Base-by-base conservation (phyloP, 2,329 filamentous ascomycete species). In the Tolypocladium pustulatum region DNA sequence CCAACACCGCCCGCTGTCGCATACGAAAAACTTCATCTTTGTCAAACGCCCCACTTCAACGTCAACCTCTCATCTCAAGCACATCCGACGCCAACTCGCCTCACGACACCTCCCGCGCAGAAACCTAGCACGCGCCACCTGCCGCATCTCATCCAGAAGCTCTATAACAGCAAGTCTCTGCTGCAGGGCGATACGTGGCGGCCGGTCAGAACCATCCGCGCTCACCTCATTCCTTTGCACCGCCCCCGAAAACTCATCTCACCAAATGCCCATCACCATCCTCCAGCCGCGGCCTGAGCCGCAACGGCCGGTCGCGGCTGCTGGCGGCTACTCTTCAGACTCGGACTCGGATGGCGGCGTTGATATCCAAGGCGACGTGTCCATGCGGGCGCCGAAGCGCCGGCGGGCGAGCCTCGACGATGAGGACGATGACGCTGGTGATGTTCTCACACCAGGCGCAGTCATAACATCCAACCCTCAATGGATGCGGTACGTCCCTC, bases 401-500 rank as follows among this genome's bases (percentile, higher is more conserved):
- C 69, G 72, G 38, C 67, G 70, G 55, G 67, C 68, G 55, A 65
- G 64, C 57, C 38, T 58, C 25, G 61, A 62, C 30, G 63, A 64
- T 34, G 63, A 36, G 20, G 49, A 65, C 15, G 68, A 66, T 57
- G 64, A 67, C 34, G 66, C 68, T 59, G 66, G 74, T 66, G 76
- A 81, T 40, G 88, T 97, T 64, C 87, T 96, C 65, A 96, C 92
- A 0, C 93, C 93, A 0, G 94, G 93, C 68, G 89, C 95, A 70
- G 76, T 88, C 61, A 90, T 97, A 66, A 97, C 93, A 13, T 83
- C 87, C 63, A 91, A 97, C 73, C 82, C 91, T n/a, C 91, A 97
- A 78, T 97, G 91, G 91, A 97, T 97, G 93, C 85, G 85, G 83
- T 85, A 74, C 57, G 76, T 36, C 20, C 41, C 10, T 15, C 13